Evolutionary conservation across 441 rosid genomes (phyloP).

Genomic region (Mallotus japonicus): DNA sequence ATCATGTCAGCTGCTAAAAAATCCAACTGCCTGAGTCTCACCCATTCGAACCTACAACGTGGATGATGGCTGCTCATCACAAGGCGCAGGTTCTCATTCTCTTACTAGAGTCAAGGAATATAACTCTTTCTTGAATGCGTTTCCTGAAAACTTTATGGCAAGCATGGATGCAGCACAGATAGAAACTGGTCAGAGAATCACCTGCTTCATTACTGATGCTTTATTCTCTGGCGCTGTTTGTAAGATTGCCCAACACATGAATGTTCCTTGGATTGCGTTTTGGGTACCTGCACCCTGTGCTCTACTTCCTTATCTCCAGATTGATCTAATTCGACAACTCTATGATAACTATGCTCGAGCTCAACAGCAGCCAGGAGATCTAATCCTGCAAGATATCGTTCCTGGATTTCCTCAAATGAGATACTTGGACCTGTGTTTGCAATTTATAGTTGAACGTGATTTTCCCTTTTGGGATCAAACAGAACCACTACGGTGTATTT

Average conservation of each 20-base stretch:
- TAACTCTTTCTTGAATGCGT: neutral
- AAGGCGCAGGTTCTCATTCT: neutral
- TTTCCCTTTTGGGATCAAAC: no score
- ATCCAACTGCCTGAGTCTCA: no score
- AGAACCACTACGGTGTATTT: no score
- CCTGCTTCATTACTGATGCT: constrained; percentile 8
- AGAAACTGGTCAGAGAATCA: neutral
- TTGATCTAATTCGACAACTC: neutral
- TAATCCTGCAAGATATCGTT: neutral
- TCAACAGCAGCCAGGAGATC: neutral
- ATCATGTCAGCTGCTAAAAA: no score
- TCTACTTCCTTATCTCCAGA: neutral
- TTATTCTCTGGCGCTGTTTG: neutral
- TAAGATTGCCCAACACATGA: neutral
- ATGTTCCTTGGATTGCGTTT: constrained; percentile 9
- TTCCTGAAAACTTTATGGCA: neutral
- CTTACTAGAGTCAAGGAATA: neutral
- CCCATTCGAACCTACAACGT: neutral
- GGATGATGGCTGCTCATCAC: neutral
- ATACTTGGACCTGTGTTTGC: neutral
- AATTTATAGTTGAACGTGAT: no score
- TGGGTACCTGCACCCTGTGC: neutral
- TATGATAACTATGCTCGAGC: neutral
- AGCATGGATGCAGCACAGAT: neutral
- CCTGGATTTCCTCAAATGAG: neutral